Conservation (phyloP, 2,329 filamentous ascomycete genomes). For the Trichoderma afroharzianum region DNA sequence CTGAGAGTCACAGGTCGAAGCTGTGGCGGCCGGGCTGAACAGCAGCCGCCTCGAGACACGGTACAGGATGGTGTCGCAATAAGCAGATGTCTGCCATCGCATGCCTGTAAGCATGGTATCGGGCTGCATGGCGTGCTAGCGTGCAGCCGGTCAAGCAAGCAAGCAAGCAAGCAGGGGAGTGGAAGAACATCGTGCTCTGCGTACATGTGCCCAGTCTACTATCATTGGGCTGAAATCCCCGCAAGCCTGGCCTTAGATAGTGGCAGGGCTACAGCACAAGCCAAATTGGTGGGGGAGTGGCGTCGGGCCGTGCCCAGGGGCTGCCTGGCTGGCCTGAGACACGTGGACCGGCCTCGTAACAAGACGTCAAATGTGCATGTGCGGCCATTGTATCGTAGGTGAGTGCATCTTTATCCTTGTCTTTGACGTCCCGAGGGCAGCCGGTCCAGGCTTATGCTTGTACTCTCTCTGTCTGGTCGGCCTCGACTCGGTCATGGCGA, state of each 20-base stretch:
- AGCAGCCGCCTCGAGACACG: neutral
- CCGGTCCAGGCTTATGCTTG: neutral
- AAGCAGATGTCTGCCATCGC: neutral
- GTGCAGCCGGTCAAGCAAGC: neutral
- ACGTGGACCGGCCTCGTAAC: neutral
- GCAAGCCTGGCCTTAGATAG: neutral
- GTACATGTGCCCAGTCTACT: neutral
- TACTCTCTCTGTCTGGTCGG: no score
- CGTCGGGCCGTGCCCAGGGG: conserved; percentile 1
- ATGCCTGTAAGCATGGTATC: neutral
- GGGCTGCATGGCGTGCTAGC: neutral
- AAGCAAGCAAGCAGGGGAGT: neutral
- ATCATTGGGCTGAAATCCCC: conserved; percentile 13
- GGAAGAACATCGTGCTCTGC: neutral
- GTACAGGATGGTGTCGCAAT: neutral
- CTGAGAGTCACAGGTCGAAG: neutral
- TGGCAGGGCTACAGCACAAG: neutral
- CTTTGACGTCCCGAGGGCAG: neutral
- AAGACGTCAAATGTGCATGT: neutral
- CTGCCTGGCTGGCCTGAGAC: neutral
- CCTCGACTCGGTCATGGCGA: neutral
- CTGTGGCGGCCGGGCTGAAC: neutral
- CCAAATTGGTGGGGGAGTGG: neutral
- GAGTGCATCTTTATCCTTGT: neutral
- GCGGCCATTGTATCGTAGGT: neutral